Evolutionary conservation across 2,329 filamentous ascomycete species (phyloP), one percentile per base, ranked within the genome.

Genomic region (Diplodia sapinea): DNA sequence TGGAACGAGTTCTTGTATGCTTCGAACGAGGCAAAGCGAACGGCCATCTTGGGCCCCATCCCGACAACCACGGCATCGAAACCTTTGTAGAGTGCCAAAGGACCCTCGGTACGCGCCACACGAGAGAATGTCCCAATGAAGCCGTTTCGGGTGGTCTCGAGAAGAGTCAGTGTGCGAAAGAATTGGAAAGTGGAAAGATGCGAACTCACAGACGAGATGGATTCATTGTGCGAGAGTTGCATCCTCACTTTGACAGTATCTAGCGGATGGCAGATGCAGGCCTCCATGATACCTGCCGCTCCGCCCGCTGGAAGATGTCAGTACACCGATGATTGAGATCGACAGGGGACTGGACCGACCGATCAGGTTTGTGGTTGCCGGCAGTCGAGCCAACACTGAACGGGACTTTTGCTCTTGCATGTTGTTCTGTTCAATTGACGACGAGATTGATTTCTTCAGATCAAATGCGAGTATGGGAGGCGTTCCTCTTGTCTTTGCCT

Each of bases 11-110:
- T 7, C 40, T 63, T 63, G 40, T 63, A 63, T 15, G 59, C 59
- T 38, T 51, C 59, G 26, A 49, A 63, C 1, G 54, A 57, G n/a
- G 54, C 31, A 23, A 57, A 57, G 29, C 54, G 54, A 26, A 40
- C 54, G 2, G 59, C 59, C 43, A 63, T 63, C 59, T 63, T 63
- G 7, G 59, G 59, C 6, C 59, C 59, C 59, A 63, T 63, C 9
- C 59, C 59, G 9, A 63, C 20, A 5, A 63, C 17, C 4, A 63
- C 59, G 4, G 59, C 59, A 38, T 49, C 40, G 23, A 63, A 51
- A 31, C 59, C 59, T 15, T 15, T 50, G n/a, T 63, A 63, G 2
- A 63, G 49, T 7, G 40, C 59, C 3, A 63, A 7, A 12, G 50
- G 15, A 4, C 59, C 59, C n/a, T 63, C 59, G 0, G 26, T 20